Base-by-base conservation (phyloP, 768 basidiomycete genomes). In the Calvatia gigantea region DNA sequence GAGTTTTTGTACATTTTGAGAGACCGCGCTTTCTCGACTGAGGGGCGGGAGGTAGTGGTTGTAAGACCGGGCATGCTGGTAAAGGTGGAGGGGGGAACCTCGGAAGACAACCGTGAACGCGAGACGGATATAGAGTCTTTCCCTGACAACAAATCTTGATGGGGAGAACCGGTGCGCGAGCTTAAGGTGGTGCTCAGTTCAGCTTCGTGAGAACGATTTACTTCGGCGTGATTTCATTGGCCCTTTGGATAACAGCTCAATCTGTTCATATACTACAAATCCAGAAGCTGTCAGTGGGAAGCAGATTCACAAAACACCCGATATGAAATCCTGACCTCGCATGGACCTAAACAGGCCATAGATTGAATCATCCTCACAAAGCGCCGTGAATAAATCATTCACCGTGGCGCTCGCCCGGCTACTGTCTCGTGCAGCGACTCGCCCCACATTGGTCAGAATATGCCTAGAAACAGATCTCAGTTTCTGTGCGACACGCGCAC, bases 301-400 rank as follows among this genome's bases (percentile, higher is more conserved):
- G 38, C 33, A 43, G 58, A 48, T 60, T 38, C 51, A 58, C 60
- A 66, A 63, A 62, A 67, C 53, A 33, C 44, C 60, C 60, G 56
- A 58, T 62, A 45, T 44, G 53, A 70, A 79, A 60, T 60, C 60
- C 62, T 42, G 19, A 91, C 94, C 89, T 75, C 89, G 83, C 89
- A 95, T 90, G 21, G 81, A 77, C 70, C 85, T 91, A 73, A 95
- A 94, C 57, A 90, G 78, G 25, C 81, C 82, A 72, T 93, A 97
- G 45, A 96, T 82, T 45, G 85, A 77, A 61, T 91, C 86, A 70
- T 97, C 95, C 71, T 97, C 95, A 58, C 91, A 94, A 14, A 97
- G 76, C 0, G 93, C 93, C 15, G 85, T 78, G 67, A 93, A 94
- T 42, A 98, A 73, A 68, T 97, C 94, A 57, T 90, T 84, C 7